Evolutionary conservation across 2,329 filamentous ascomycete species (phyloP), one percentile per base, ranked within the genome.

Genomic region (Arthrobotrys sphaeroides): DNA sequence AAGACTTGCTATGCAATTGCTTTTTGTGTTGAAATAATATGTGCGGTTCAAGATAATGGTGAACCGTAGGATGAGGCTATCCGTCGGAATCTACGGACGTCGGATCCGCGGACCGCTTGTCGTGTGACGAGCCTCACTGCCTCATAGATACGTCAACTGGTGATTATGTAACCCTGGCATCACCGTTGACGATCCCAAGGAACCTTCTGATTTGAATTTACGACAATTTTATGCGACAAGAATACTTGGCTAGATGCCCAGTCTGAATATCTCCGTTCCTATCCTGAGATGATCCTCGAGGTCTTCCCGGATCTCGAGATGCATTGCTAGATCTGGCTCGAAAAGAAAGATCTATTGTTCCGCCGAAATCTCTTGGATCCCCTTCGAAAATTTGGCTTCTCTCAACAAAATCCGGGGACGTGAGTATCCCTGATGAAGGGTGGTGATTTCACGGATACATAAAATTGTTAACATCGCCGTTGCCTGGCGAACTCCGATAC

Each of bases 81-180:
- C 72, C 72, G 72, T 64, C 72, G 72, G 72, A 45, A 51, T 47
- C 31, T 55, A 28, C 57, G 72, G 57, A 31, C 59, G 2, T 64
- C 72, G 72, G 72, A 75, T 59, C 72, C 64, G 72, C 72, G 72
- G 72, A 57, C 72, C 72, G 72, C 16, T 53, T 47, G 49, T 59
- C 66, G 57, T 55, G 51, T 55, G 33, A 62, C 57, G 66, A 70
- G 66, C 66, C 66, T 62, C 66, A 70, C 36, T 7, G 31, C 65
- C 61, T 47, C 51, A 55, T 18, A 26, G n/a, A 53, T 53, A 38
- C 51, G 31, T 38, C 36, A 24, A 38, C 51, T 18, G n/a, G n/a
- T 28, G 67, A 72, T 72, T 72, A 65, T 72, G 59, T 65, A 72
- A 72, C 47, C 22, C 43, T 47, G 45, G 62, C 62, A 67, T 57